Conservation (phyloP, 108 stramenopile genomes). For the Cyclotella sp. region DNA sequence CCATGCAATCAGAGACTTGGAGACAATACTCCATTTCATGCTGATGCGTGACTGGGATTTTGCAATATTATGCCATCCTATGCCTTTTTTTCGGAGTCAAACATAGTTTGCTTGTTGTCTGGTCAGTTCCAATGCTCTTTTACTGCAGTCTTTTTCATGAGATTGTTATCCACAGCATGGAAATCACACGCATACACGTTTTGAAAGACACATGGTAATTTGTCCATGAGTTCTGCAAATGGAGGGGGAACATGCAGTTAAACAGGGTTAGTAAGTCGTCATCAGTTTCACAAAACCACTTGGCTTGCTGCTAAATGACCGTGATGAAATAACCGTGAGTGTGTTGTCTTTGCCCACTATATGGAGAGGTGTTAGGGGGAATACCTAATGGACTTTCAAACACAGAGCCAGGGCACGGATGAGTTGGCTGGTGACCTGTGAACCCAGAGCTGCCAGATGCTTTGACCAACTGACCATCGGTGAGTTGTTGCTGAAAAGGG, state of each 20-base stretch:
- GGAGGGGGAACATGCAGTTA: slow-evolving; percentile 18
- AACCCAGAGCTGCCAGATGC: slow-evolving; percentile 7
- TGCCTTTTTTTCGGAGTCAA: too few species aligned
- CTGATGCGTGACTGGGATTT: too few species aligned
- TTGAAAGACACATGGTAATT: slow-evolving; percentile 4
- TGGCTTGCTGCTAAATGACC: slow-evolving; percentile 28
- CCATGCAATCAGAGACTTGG: too few species aligned
- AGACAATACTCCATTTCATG: too few species aligned
- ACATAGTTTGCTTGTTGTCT: too few species aligned
- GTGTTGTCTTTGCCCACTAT: slow-evolving; percentile 27
- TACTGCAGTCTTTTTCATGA: too few species aligned
- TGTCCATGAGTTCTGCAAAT: slow-evolving; percentile 29
- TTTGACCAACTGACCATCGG: slow-evolving; percentile 27
- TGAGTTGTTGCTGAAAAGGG: too few species aligned
- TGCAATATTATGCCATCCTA: too few species aligned
- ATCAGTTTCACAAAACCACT: too few species aligned
- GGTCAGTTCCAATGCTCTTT: too few species aligned
- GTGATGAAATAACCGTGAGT: slow-evolving; percentile 38
- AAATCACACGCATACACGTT: slow-evolving; percentile 19
- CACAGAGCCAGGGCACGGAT: slow-evolving; percentile 17
- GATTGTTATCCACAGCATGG: too few species aligned
- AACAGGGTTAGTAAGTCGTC: too few species aligned
- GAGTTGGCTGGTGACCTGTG: slow-evolving; percentile 1
- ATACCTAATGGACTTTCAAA: background rate
- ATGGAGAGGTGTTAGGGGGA: slow-evolving; percentile 25